Conservation (phyloP, 78 protist species). For the Cavenderia fasciculata region DNA sequence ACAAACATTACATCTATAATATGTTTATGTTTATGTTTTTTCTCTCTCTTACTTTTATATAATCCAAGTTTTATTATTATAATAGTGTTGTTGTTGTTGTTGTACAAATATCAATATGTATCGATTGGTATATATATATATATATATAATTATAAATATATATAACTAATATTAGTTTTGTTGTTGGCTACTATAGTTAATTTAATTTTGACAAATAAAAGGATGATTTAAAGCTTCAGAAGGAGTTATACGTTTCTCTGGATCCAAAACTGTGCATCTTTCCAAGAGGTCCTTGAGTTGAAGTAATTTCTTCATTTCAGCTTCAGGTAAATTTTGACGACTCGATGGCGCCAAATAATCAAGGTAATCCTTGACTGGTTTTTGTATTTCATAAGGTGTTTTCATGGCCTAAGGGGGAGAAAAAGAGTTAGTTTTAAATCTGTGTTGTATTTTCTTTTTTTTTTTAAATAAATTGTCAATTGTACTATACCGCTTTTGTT, state of each 20-base stretch:
- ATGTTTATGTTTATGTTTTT: too few relatives aligned
- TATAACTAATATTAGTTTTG: not conserved
- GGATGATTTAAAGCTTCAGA: constrained; percentile 87
- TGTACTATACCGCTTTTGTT: too few relatives aligned
- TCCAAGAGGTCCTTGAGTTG: constrained; percentile 76
- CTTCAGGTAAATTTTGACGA: not conserved
- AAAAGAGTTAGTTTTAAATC: too few relatives aligned
- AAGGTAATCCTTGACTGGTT: constrained; percentile 49
- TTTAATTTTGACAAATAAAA: constrained; percentile 76
- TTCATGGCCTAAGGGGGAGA: constrained; percentile 15
- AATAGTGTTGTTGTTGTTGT: not conserved
- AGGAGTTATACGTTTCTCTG: constrained; percentile 87
- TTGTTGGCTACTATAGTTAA: not conserved
- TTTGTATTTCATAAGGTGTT: constrained; percentile 23
- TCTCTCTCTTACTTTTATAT: not conserved
- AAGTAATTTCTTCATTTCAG: constrained; percentile 33
- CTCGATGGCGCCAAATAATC: constrained; percentile 15
- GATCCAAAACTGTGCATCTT: constrained; percentile 81
- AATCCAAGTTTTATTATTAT: not conserved
- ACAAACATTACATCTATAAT: too few relatives aligned
- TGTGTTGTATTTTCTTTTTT: too few relatives aligned
- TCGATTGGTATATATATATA: not conserved
- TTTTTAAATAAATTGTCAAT: too few relatives aligned
- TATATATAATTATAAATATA: not conserved
- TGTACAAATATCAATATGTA: not conserved